phyloP scores from a whole-genome alignment of 2,329 filamentous ascomycete species.

The Phialophora tarda region DNA sequence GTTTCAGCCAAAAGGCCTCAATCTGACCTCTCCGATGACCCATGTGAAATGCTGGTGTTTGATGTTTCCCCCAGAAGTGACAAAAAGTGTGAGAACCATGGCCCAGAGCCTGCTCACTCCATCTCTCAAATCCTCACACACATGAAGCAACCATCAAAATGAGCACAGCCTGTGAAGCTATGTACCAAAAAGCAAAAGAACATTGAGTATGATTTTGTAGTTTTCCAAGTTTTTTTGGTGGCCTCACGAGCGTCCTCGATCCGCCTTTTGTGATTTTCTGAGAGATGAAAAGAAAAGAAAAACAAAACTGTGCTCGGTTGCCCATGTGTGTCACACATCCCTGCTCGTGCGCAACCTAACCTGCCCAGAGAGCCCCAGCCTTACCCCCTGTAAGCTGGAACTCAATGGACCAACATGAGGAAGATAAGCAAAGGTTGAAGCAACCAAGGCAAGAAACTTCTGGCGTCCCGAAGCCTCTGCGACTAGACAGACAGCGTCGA shows the following conservation, averaged over 20 bases:
- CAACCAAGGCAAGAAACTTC: slow-evolving; percentile 18
- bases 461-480: slow-evolving; percentile 27
- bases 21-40: slow-evolving; percentile 12
- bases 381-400: neutral
- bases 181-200: slow-evolving; percentile 11
- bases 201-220: slow-evolving; percentile 32
- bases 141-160: slow-evolving; percentile 14
- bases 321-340: slow-evolving; percentile 17
- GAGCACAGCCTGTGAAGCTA: slow-evolving; percentile 13
- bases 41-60: slow-evolving; percentile 1
- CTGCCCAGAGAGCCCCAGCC: neutral
- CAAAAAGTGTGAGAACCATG: slow-evolving; percentile 6
- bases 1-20: slow-evolving; percentile 5
- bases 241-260: slow-evolving; percentile 21
- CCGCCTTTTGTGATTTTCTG: slow-evolving; percentile 23
- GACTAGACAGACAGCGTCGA: slow-evolving; percentile 25
- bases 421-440: slow-evolving; percentile 4
- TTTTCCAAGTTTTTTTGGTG: slow-evolving; percentile 31
- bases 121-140: slow-evolving; percentile 7
- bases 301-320: slow-evolving; percentile 19
- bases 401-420: slow-evolving; percentile 1
- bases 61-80: slow-evolving; percentile 2
- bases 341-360: slow-evolving; percentile 19
- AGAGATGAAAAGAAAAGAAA: slow-evolving; percentile 6
- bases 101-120: slow-evolving; percentile 15